These are phyloP conservation scores for Suillus luteus DNA, from an alignment of 768 basidiomycete species.

Conservation along the genomic window DNA sequence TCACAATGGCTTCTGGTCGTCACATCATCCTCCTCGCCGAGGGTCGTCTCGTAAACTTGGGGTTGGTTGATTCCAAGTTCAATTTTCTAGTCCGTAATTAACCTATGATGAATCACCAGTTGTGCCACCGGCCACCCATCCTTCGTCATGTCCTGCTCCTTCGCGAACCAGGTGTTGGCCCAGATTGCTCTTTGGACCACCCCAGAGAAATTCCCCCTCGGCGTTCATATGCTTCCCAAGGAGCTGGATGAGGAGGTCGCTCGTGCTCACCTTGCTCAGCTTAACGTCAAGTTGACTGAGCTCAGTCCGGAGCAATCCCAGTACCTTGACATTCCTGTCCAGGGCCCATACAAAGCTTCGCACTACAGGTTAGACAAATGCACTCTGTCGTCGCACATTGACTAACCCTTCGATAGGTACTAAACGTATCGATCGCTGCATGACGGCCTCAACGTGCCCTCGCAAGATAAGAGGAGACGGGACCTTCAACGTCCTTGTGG, in stretches of 20 bases:
- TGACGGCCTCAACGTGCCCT: slow-evolving; percentile 83
- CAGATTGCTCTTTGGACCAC: slow-evolving; percentile 98
- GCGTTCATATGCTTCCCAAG: slow-evolving; percentile 99
- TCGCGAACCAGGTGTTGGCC: slow-evolving; percentile 97
- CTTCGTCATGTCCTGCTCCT: slow-evolving; percentile 99
- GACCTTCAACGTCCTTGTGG: slow-evolving; percentile 68
- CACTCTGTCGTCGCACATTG: too few relatives aligned
- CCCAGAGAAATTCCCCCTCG: slow-evolving; percentile 89
- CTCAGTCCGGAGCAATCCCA: slow-evolving; percentile 72
- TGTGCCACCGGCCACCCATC: slow-evolving; percentile 99
- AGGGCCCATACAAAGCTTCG: slow-evolving; percentile 76
- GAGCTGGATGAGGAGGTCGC: slow-evolving; percentile 99
- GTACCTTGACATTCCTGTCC: slow-evolving; percentile 88
- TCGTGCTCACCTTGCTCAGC: slow-evolving; percentile 86
- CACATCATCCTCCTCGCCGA: slow-evolving; percentile 98
- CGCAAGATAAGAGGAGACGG: slow-evolving; percentile 54
- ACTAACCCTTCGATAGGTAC: slow-evolving; percentile 28
- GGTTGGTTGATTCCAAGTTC: slow-evolving; percentile 46
- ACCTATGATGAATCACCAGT: slow-evolving; percentile 36
- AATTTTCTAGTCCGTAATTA: not conserved
- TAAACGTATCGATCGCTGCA: slow-evolving; percentile 25
- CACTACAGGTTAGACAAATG: slow-evolving; percentile 57
- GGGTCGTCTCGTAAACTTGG: slow-evolving; percentile 98
- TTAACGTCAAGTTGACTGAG: slow-evolving; percentile 92
- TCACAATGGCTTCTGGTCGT: slow-evolving; percentile 87